phyloP scores from a whole-genome alignment of 306 rosid genomes.

The Sicyos baderoa region DNA sequence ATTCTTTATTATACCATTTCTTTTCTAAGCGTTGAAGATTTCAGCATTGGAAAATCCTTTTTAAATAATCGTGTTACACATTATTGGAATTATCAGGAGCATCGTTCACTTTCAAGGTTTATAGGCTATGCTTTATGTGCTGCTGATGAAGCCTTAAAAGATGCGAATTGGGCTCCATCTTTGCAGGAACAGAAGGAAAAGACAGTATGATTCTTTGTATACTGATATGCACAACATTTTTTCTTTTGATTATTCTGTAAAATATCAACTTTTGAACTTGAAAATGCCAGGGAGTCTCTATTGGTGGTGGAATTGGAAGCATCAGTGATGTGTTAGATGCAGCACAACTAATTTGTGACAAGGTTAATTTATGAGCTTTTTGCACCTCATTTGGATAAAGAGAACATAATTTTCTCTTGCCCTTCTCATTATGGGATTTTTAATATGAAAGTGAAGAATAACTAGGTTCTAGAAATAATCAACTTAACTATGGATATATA shows the following conservation, averaged over 20 bases:
- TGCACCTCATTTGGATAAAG: not conserved
- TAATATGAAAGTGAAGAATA: not conserved
- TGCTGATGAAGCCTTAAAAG: slow-evolving; percentile 84
- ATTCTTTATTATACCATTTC: too few relatives aligned
- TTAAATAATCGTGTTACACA: slow-evolving; percentile 22
- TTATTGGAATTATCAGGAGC: slow-evolving; percentile 43
- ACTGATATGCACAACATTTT: slow-evolving; percentile 11
- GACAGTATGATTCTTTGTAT: slow-evolving; percentile 47
- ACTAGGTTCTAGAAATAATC: slow-evolving; percentile 15
- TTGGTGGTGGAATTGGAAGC: slow-evolving; percentile 96
- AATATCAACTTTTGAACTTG: slow-evolving; percentile 24
- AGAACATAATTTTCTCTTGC: slow-evolving; percentile 3
- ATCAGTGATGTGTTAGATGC: slow-evolving; percentile 75
- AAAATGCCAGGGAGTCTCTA: slow-evolving; percentile 65
- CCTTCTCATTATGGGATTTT: not conserved
- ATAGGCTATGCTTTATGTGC: slow-evolving; percentile 92
- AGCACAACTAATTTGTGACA: slow-evolving; percentile 72
- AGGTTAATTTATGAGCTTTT: slow-evolving; percentile 37
- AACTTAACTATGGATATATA: slow-evolving; percentile 5
- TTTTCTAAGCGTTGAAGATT: not conserved
- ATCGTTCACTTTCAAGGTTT: slow-evolving; percentile 74
- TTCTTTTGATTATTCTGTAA: slow-evolving; percentile 17
- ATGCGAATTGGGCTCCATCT: slow-evolving; percentile 79
- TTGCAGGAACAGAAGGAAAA: slow-evolving; percentile 65
- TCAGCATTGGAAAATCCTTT: not conserved